phyloP scores from a whole-genome alignment of 352 stramenopile species.

The Globisporangium carolinianum region DNA sequence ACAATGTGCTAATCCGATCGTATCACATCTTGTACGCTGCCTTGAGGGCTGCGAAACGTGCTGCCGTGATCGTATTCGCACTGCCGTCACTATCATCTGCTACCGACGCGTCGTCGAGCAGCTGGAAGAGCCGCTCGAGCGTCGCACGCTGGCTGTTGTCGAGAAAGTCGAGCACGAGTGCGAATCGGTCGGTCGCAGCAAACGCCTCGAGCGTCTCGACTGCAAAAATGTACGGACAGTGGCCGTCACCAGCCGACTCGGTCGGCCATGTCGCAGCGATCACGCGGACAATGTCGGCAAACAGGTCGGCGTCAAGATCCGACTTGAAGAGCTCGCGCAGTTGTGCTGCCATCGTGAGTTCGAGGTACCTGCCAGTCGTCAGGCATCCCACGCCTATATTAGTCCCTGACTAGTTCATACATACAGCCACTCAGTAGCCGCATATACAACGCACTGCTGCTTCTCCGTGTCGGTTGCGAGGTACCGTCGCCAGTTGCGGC shows the following conservation, averaged over 20 bases:
- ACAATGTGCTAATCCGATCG: no score
- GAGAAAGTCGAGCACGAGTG: conserved; percentile 62
- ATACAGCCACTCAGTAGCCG: background rate
- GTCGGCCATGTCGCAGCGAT: conserved; percentile 24
- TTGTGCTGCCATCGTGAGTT: conserved; percentile 33
- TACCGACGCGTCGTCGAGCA: background rate
- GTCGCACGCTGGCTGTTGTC: conserved; percentile 57
- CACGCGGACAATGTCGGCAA: conserved; percentile 58
- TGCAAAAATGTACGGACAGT: conserved; percentile 18
- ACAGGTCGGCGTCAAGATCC: conserved; percentile 68
- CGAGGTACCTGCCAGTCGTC: conserved; percentile 38
- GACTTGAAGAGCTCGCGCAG: conserved; percentile 50
- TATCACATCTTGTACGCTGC: no score
- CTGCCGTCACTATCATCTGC: background rate
- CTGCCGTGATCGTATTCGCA: no score
- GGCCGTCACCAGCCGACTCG: conserved; percentile 5
- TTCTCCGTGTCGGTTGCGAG: conserved; percentile 52
- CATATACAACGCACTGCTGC: conserved; percentile 18
- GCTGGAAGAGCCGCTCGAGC: conserved; percentile 25
- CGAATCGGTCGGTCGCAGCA: conserved; percentile 38
- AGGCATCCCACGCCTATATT: no score
- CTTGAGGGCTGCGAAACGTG: no score
- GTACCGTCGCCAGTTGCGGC: conserved; percentile 62
- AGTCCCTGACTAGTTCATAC: background rate
- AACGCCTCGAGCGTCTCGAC: conserved; percentile 32